Base-by-base conservation (phyloP, 2,329 filamentous ascomycete genomes). In the Penicillium sp. region DNA sequence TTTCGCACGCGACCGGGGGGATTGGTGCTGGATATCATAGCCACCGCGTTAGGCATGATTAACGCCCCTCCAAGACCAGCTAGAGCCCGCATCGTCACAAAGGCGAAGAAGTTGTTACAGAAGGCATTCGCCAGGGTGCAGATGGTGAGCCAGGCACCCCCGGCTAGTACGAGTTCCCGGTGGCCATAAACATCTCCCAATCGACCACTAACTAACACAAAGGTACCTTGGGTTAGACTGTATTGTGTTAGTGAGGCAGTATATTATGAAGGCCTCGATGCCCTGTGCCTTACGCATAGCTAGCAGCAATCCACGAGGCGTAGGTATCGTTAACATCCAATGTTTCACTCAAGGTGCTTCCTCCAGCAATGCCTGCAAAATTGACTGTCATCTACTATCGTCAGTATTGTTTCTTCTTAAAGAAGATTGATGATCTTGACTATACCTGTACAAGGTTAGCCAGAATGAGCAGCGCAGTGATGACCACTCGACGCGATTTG, bases 181-280 rank as follows among this genome's bases (percentile, higher is more conserved):
- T 85, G 79, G 0, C 85, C 85, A 55, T 82, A 83, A 0, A 82
- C 68, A 40, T 84, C 81, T 3, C 84, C 83, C 4, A 86, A 66
- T 0, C 84, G 77, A 3, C 82, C 82, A 3, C 78, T 79, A 2
- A 82, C 72, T 3, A 87, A 72, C 32, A 86, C 80, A 60, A 86
- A 86, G 0, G 82, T 80, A 12, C 83, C 83, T 57, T 81, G 79
- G 0, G 80, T 77, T 13, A 82, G 67, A 2, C 77, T 80, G 25
- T 29, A 15, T 32, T 2, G 46, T 52, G 27, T 44, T 21, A 32
- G 23, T 39, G 16, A 44, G 13, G 10, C 4, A 5, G 13, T 38
- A 1, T 2, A 8, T 45, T 4, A 18, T 39, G 10, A 31, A 46
- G 31, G 6, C 13, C 8, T 13, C 35, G 23, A 25, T 52, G 5